Base-by-base conservation (phyloP, 176 grass and related monocot species). In the Oryza meyeriana region DNA sequence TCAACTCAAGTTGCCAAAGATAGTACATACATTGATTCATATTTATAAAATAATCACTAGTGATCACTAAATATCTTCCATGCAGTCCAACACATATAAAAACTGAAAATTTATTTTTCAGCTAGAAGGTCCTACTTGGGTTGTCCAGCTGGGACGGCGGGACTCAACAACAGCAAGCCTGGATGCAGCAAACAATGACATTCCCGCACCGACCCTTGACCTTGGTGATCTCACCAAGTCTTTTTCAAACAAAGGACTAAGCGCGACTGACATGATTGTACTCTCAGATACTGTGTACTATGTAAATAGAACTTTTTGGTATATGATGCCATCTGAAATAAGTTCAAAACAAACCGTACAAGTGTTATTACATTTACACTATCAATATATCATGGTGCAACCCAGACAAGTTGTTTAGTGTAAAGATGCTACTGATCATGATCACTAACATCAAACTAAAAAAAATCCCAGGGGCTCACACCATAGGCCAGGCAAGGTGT, bases 111-210 rank as follows among this genome's bases (percentile, higher is more conserved):
- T 38, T 72, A 26, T 62, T 39, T 81, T 83, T 35, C 72, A 94
- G 92, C 55, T 91, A n/a, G 89, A 86, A 50, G 92, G 92, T 14
- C 92, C 89, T 63, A 72, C 71, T 12, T 94, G 92, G 92, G 24
- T 20, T 33, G 89, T 91, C 5, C 77, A 44, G 61, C 44, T 94
- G 40, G 86, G 92, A 32, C 71, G 92, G 66, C 77, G 80, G 22
- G 92, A 94, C 45, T 78, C 86, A 4, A 89, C 72, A 28, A 91
- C 86, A 10, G 88, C 86, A 61, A 91, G 89, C 80, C 63, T 82
- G 31, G 73, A 71, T n/a, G 66, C 66, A 13, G 92, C 86, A 75
- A 94, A 83, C 57, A 89, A 57, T 72, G 87, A 87, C 55, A 86
- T 91, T 40, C 92, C 92, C 0, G 33, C 22, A 5, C 80, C 92